These are phyloP conservation scores for Cladosporium sp. DNA, from an alignment of 2,329 filamentous ascomycete genomes.

Conservation along the genomic window DNA sequence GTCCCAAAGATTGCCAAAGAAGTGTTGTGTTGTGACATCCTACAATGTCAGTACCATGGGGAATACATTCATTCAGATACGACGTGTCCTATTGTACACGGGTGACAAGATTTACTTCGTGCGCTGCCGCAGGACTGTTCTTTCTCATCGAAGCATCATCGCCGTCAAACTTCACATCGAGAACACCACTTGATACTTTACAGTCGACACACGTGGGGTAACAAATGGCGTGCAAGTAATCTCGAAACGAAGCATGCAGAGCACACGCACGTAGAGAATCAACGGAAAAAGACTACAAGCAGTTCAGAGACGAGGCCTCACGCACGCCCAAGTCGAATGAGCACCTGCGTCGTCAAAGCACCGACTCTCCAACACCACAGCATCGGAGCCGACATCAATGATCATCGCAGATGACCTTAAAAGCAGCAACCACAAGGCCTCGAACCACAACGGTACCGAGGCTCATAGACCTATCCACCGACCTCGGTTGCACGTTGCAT, in stretches of 20 bases:
- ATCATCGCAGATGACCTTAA: background rate
- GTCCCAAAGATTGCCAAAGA: background rate
- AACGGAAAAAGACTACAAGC: background rate
- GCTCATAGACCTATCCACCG: background rate
- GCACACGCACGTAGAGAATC: background rate
- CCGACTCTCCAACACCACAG: background rate
- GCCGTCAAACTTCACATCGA: too few species aligned
- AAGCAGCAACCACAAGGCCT: background rate
- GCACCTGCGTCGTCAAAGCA: background rate
- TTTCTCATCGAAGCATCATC: background rate
- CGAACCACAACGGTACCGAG: background rate
- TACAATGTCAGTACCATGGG: too few species aligned
- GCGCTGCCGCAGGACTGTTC: too few species aligned
- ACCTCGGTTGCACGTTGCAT: too few species aligned
- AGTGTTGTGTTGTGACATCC: background rate
- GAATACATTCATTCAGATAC: too few species aligned
- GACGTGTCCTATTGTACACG: too few species aligned
- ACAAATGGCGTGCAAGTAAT: too few species aligned
- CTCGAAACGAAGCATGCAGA: too few species aligned
- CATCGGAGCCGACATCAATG: background rate
- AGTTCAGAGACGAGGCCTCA: background rate
- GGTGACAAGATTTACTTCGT: too few species aligned
- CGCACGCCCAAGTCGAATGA: background rate
- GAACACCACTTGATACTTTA: background rate
- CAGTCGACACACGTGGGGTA: background rate